Evolutionary conservation across 371 early-diverging fungal species (phyloP).

Genomic region (Pancytospora epiphaga): DNA sequence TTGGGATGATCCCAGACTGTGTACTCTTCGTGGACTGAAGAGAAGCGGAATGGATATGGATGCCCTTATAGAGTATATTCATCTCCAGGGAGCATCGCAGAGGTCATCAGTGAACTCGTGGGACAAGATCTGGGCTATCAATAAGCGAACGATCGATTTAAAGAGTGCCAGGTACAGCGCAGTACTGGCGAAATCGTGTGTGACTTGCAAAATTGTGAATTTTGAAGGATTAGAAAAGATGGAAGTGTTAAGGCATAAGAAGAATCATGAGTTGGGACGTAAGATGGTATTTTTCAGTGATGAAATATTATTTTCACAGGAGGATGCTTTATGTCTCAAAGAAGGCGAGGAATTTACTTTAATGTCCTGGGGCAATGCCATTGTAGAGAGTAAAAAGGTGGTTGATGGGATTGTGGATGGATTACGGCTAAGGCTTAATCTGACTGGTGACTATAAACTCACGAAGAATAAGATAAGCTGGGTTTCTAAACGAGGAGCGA

Average conservation of each 20-base stretch:
- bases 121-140: slow-evolving; percentile 99
- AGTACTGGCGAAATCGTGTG: slow-evolving; percentile 63
- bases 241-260: slow-evolving; percentile 63
- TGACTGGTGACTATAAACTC: slow-evolving; percentile 87
- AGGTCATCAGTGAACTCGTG: slow-evolving; percentile 81
- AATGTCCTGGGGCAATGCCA: slow-evolving; percentile 98
- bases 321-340: slow-evolving; percentile 72
- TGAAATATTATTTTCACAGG: slow-evolving; percentile 72
- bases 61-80: slow-evolving; percentile 85
- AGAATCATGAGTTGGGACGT: slow-evolving; percentile 74
- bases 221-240: slow-evolving; percentile 32
- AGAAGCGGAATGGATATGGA: slow-evolving; percentile 94
- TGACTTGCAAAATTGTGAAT: slow-evolving; percentile 12
- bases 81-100: slow-evolving; percentile 96
- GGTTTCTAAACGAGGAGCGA: slow-evolving; percentile 64
- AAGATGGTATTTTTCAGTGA: slow-evolving; percentile 73
- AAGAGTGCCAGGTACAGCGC: slow-evolving; percentile 79
- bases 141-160: slow-evolving; percentile 91
- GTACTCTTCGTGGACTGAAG: slow-evolving; percentile 91
- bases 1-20: slow-evolving; percentile 99
- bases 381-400: slow-evolving; percentile 66
- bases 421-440: slow-evolving; percentile 65
- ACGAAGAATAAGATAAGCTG: slow-evolving; percentile 98
- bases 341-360: slow-evolving; percentile 83
- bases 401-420: slow-evolving; percentile 63